Evolutionary conservation across 1,139 yeast species (phyloP), one percentile per base, ranked within the genome.

Genomic region (Meyerozyma guilliermondii): DNA sequence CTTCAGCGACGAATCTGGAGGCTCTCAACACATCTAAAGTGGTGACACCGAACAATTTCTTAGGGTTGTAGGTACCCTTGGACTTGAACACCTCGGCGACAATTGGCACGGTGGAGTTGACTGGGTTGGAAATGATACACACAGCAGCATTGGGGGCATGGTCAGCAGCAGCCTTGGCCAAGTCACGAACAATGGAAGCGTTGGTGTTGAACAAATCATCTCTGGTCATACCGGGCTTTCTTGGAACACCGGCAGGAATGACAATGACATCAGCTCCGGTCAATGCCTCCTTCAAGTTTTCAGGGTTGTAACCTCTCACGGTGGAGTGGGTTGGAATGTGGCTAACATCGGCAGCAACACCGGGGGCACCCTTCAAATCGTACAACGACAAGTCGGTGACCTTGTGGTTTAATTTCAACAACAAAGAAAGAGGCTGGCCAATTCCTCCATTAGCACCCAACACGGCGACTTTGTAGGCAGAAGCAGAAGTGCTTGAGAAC

Each of bases 221-320:
- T 68, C 98, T 83, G 52, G 97, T 87, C 98, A 91, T 91, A 54
- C 97, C 97, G 45, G 97, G 97, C 74, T 91, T 91, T 74, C 98
- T 82, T 64, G 97, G 97, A 46, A 91, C 87, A 62, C 98, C 97
- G 40, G 97, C 97, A 50, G 97, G 96, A 62, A 91, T 86, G 47
- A 91, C 80, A 50, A 91, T 86, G 49, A 89, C 76, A 57, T 85
- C 86, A 23, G 95, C 74, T 41, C 81, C 85, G 41, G 75, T 66
- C 53, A 91, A 74, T 23, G 96, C 94, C 43, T 67, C 71, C 51
- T 74, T 71, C 48, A 80, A 75, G 49, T 60, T 58, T 42, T 77
- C 81, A 47, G 94, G 91, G 52, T 83, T 73, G 70, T 76, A 83
- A 45, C 87, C 84, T 50, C 76, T 66, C 50, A 87, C 87, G 38